Evolutionary conservation across 2,329 filamentous ascomycete species (phyloP).

Genomic region (Sphaerostilbella broomeana): DNA sequence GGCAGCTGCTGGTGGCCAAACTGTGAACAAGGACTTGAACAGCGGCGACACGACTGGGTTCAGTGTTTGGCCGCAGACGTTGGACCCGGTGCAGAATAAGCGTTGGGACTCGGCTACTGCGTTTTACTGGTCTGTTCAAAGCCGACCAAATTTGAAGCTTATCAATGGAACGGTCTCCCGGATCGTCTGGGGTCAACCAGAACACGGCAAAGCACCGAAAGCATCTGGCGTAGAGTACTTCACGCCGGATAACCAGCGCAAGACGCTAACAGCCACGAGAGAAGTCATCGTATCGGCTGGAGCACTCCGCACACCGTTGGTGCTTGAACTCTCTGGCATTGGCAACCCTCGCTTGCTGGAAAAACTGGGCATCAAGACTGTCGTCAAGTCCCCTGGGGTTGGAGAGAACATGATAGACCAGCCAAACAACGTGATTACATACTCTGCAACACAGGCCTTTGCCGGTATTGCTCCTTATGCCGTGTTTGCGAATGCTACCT

Average conservation of each 20-base stretch:
- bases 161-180: conserved; percentile 31
- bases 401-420: conserved; percentile 42
- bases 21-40: conserved; percentile 32
- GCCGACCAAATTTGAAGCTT: conserved; percentile 32
- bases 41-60: conserved; percentile 33
- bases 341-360: conserved; percentile 25
- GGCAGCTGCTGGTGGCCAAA: conserved; percentile 24
- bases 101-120: conserved; percentile 36
- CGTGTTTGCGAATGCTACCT: conserved; percentile 28
- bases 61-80: conserved; percentile 31
- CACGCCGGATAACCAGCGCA: conserved; percentile 28
- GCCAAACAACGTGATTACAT: conserved; percentile 26
- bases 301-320: conserved; percentile 15
- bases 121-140: conserved; percentile 33
- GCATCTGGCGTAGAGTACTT: conserved; percentile 33
- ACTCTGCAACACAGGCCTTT: conserved; percentile 17
- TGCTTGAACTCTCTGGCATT: conserved; percentile 30
- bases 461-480: conserved; percentile 26
- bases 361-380: conserved; percentile 25
- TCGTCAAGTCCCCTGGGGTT: conserved; percentile 30
- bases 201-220: conserved; percentile 13
- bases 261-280: conserved; percentile 36
- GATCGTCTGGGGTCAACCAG: conserved; percentile 27
- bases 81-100: conserved; percentile 31
- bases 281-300: conserved; percentile 16